Evolutionary conservation across 768 basidiomycete genomes (phyloP), one percentile per base, ranked within the genome.

Genomic region (Amanita exitialis): DNA sequence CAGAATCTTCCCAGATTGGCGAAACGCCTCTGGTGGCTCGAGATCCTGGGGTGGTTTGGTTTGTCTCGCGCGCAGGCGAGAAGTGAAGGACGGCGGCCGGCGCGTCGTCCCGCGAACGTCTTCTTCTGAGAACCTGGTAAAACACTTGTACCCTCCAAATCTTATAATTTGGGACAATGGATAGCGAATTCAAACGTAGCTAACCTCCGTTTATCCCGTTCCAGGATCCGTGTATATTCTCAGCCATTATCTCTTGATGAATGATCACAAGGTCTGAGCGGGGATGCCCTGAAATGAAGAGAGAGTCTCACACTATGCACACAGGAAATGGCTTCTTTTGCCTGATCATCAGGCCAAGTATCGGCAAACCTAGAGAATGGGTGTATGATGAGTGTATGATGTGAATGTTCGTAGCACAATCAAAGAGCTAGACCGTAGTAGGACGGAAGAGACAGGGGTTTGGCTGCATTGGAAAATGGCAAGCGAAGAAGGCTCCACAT

Each of bases 361-460:
- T 25, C n/a, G n/a, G n/a, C n/a, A n/a, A n/a, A n/a, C 39, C 41
- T 28, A 9, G 21, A 30, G 28, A 35, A 12, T 30, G 18, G 16
- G 9, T 42, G 38, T n/a, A n/a, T 49, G 35, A 49, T 20, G 38
- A 12, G 10, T 30, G 30, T 1, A 30, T 30, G 30, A 30, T 41
- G 48, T 34, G 48, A 49, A 18, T 16, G 27, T 10, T 16, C 38
- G 30, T 21, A 27, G 49, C 18, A 37, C 12, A 37, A 48, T 48
- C 47, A 48, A 48, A 15, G 16, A 49, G 38, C 48, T 39, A 42
- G n/a, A 20, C 49, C 8, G 10, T 49, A 49, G 38, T 28, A 49
- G 37, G 30, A 41, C n/a, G 49, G 49, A 43, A 35, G 39, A 42
- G 25, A 41, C 25, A 27, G 20, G 20, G 45, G 13, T 18, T 16